Evolutionary conservation across 1,139 yeast species (phyloP), one percentile per base, ranked within the genome.

Genomic region (Pneumocystis wakefieldiae): DNA sequence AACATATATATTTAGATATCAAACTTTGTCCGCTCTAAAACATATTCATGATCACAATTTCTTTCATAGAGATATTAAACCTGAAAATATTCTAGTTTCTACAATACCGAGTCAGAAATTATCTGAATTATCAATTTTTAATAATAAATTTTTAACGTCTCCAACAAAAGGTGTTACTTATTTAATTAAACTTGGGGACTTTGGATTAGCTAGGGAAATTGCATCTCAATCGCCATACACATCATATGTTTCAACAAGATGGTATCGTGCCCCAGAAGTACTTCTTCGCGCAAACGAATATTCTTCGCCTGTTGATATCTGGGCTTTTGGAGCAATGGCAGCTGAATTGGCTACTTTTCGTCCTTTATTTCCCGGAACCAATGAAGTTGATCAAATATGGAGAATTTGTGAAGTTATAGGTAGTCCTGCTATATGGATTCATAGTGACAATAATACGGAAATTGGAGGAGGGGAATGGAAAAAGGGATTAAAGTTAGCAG

Each of bases 261-360:
- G 97, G 97, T 92, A 92, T 73, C 78, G 98, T 66, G 85, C 97
- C 0, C 98, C 98, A 0, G 98, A 92, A 73, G 86, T 92, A 59
- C 77, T 92, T 59, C 77, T 92, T 64, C 79, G 92, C 67, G 81
- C 82, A 67, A 79, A 80, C 8, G 75, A 75, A 69, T 89, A 92
- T 72, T 82, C 92, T 0, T 80, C 77, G 62, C 90, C 95, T 0
- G 82, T 89, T 58, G 98, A 92, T 76, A 81, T 91, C 57, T 92
- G 97, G 97, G 96, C 97, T 0, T 87, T 89, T 76, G 97, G 95
- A 1, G 80, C 86, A 37, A 88, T 92, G 61, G 91, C 92, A 0
- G 83, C 83, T 6, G 98, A 92, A 73, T 77, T 88, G 60, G 86
- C 89, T 28, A 84, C 83, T 59, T 83, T 87, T 68, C 73, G 78